Evolutionary conservation across 345 rosid species (phyloP).

Genomic region (Lepidium didymum): DNA sequence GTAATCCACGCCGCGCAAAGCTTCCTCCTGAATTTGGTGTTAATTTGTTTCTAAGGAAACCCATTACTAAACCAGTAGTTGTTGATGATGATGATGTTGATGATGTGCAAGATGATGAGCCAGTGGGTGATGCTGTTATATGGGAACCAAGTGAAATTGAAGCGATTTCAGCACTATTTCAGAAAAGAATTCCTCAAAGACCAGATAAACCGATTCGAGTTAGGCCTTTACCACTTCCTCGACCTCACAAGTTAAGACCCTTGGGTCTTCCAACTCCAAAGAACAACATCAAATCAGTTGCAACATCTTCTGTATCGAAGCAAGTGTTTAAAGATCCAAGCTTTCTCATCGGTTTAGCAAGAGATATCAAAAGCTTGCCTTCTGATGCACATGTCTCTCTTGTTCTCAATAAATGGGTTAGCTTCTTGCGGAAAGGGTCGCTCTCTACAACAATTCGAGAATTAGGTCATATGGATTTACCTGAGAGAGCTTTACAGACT

Average conservation of each 20-base stretch:
- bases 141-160: constrained; percentile 74
- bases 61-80: constrained; percentile 10
- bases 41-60: constrained; percentile 65
- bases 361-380: constrained; percentile 46
- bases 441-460: constrained; percentile 67
- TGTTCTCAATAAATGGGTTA: constrained; percentile 46
- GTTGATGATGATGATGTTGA: constrained; percentile 3
- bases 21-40: constrained; percentile 86
- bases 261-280: constrained; percentile 58
- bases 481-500: constrained; percentile 73
- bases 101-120: constrained; percentile 23
- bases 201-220: constrained; percentile 46
- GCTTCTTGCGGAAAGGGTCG: constrained; percentile 69
- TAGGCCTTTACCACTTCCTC: constrained; percentile 76
- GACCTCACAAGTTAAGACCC: constrained; percentile 70
- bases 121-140: constrained; percentile 12
- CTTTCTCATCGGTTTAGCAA: constrained; percentile 63
- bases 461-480: constrained; percentile 74
- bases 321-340: constrained; percentile 49
- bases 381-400: constrained; percentile 44
- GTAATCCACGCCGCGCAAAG: constrained; percentile 57
- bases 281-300: constrained; percentile 24
- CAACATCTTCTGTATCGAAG: constrained; percentile 31
- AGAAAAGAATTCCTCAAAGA: constrained; percentile 69
- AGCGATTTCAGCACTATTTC: constrained; percentile 74